Base-by-base conservation (phyloP, 1,139 yeast species). In the Dujonia santamariae region DNA sequence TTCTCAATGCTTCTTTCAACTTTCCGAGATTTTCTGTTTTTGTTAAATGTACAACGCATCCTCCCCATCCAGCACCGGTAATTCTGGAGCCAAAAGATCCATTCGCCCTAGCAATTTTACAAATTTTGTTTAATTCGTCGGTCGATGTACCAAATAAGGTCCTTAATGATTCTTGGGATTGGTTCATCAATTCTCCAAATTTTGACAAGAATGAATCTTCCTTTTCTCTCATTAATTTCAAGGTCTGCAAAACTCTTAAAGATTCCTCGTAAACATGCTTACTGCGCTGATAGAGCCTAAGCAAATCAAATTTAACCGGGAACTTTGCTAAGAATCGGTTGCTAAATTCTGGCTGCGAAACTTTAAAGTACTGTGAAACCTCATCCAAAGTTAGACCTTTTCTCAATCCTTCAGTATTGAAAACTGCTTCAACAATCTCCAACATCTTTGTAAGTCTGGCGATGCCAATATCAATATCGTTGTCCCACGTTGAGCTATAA, bases 61-160 rank as follows among this genome's bases (percentile, higher is more conserved):
- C 90, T 28, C 90, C 90, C 72, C 80, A 82, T 7, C 88, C 90
- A n/a, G 90, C 88, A 27, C 90, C 90, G 7, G 90, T 82, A 25
- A 80, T 73, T 43, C 90, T 67, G 3, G 86, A 76, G 18, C 88
- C 88, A 40, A 59, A 67, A 1, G 86, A 65, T 4, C 88, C 88
- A 41, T 72, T 66, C 3, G 48, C 53, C 18, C 64, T 55, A 3
- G 85, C 86, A 43, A 81, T 69, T 9, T 47, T 38, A 51, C 83
- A 76, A 25, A 82, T 58, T 7, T 58, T 57, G 38, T 76, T 78
- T 37, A 75, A 70, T 43, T 69, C 79, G 12, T 65, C 67, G 40
- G 73, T 71, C 2, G 86, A 78, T 38, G 83, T 76, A 38, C 77
- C 71, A 55, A 70, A 75, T 32, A 68, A 58, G 15, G 57, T 46